Conservation (phyloP, 2,329 filamentous ascomycete genomes). For the Botryotinia globosa region DNA sequence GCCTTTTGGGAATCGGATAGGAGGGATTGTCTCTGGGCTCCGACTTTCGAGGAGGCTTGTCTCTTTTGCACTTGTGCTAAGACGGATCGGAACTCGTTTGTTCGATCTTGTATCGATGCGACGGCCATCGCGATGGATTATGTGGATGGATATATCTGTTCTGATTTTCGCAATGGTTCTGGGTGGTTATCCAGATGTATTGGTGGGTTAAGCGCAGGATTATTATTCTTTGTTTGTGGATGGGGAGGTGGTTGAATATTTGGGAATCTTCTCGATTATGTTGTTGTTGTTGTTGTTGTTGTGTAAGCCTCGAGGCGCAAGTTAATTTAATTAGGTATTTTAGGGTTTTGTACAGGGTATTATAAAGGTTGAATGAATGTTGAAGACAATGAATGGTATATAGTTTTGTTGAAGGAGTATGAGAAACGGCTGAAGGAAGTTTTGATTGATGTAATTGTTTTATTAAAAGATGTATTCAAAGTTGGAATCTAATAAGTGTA, state of each 20-base stretch:
- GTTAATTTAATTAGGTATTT: background rate
- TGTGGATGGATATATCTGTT: no score
- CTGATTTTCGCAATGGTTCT: slow-evolving; percentile 21
- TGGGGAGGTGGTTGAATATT: background rate
- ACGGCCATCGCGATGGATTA: slow-evolving; percentile 51
- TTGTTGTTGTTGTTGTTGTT: background rate
- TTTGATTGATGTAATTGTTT: background rate
- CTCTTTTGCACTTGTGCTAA: slow-evolving; percentile 80
- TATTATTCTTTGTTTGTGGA: background rate
- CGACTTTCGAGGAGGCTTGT: slow-evolving; percentile 71
- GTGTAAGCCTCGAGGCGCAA: background rate
- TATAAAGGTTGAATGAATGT: background rate
- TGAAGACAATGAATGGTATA: no score
- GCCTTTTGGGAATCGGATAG: slow-evolving; percentile 71
- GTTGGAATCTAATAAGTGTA: background rate
- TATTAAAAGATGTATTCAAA: background rate
- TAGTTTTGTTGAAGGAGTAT: background rate
- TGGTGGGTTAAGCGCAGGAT: background rate
- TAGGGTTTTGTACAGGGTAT: background rate
- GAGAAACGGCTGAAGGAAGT: background rate
- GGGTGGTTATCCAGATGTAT: slow-evolving; percentile 7
- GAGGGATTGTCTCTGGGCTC: slow-evolving; percentile 77
- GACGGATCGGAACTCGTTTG: slow-evolving; percentile 90
- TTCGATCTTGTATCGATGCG: slow-evolving; percentile 90
- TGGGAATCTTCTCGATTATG: background rate